These are phyloP conservation scores for Tolypocladium inflatum DNA, from an alignment of 2,329 filamentous ascomycete genomes.

Conservation along the genomic window DNA sequence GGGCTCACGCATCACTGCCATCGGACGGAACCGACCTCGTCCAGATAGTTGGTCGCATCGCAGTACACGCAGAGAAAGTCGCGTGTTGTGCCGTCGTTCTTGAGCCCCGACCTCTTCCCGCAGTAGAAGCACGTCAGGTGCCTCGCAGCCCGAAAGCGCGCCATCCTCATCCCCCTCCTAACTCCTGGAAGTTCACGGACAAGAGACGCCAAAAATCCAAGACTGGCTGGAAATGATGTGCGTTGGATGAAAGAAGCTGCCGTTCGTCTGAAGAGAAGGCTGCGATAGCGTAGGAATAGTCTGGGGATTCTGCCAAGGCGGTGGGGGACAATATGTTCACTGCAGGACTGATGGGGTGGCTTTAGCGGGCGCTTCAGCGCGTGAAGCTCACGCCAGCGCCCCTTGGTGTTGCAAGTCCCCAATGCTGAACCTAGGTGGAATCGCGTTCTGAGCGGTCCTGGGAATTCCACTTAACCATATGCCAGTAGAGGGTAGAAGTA, in stretches of 20 bases:
- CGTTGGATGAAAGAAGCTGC: not conserved
- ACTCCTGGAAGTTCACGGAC: not conserved
- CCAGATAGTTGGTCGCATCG: slow-evolving; percentile 81
- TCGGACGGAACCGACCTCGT: slow-evolving; percentile 51
- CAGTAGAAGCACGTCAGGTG: slow-evolving; percentile 76
- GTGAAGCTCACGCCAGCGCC: not conserved
- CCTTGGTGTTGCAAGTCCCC: no score
- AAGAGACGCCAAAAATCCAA: not conserved
- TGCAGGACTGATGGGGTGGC: not conserved
- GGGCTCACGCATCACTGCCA: rapidly evolving
- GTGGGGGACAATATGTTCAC: not conserved
- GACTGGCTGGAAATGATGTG: not conserved
- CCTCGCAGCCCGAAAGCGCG: slow-evolving; percentile 28
- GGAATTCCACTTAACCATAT: no score
- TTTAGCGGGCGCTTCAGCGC: not conserved
- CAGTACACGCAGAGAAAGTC: slow-evolving; percentile 70
- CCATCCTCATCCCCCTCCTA: slow-evolving; percentile 22
- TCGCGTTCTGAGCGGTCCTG: no score
- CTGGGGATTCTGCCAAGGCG: slow-evolving; percentile 8
- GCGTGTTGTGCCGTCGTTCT: slow-evolving; percentile 46
- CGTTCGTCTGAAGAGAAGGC: not conserved
- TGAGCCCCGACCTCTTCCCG: slow-evolving; percentile 53
- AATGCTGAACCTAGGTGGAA: no score
- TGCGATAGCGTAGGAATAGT: not conserved
- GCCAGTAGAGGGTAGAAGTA: no score